A percentile compares a stretch with the other conserved stretches of the same genome.
Evolutionary conservation across 1,284 basidiomycete genomes (phyloP).

Genomic region (Puccinia hordei): DNA sequence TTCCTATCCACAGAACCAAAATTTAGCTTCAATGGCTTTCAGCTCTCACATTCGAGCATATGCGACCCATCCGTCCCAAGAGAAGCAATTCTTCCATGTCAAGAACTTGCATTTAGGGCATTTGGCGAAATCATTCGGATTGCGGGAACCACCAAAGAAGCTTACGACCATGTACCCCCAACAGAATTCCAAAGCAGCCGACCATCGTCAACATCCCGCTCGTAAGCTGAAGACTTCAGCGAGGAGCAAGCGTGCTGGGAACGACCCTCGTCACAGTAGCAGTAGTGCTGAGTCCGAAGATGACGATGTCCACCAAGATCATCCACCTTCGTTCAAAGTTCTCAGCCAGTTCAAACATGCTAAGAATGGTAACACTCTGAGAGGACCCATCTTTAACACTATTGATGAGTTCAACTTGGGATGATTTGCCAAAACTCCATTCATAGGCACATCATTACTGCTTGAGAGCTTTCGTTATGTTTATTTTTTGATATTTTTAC

Average conservation of each 20-base stretch:
- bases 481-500: not conserved
- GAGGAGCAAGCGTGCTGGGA: not conserved
- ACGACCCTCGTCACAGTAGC: not conserved
- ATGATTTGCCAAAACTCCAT: not conserved
- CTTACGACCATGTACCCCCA: slow-evolving; percentile 60
- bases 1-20: slow-evolving; percentile 66
- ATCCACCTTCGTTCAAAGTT: not conserved
- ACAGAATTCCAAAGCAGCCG: slow-evolving; percentile 2
- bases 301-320: not conserved
- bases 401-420: slow-evolving; percentile 48
- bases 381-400: slow-evolving; percentile 29
- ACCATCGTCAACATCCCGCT: not conserved
- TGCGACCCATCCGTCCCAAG: slow-evolving; percentile 90
- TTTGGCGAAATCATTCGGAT: slow-evolving; percentile 90
- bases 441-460: not conserved
- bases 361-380: slow-evolving; percentile 24
- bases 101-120: slow-evolving; percentile 92
- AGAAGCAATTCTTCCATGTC: slow-evolving; percentile 95
- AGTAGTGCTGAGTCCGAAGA: not conserved
- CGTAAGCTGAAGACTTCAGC: not conserved
- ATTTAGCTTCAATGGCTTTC: slow-evolving; percentile 81
- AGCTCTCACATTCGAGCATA: slow-evolving; percentile 92
- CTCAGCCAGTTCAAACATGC: slow-evolving; percentile 25
- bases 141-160: slow-evolving; percentile 84
- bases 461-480: not conserved